Conservation (phyloP, 176 grass and related monocot species). For the Chloris gayana region DNA sequence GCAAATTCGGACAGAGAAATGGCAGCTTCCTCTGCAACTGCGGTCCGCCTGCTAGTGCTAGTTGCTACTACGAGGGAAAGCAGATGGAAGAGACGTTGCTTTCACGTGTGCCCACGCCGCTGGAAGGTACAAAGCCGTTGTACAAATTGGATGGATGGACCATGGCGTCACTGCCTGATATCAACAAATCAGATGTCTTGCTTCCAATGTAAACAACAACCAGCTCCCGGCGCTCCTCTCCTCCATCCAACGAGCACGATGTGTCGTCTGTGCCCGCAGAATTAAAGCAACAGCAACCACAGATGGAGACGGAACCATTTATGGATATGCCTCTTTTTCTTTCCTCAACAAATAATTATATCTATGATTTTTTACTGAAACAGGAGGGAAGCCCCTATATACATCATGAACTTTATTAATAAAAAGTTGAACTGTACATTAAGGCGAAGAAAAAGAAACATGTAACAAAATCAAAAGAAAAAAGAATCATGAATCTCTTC, state of each 20-base stretch:
- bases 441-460: no score
- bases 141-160: constrained; percentile 10
- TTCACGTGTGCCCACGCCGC: background rate
- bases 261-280: background rate
- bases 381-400: no score
- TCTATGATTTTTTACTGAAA: no score
- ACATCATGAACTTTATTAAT: no score
- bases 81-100: background rate
- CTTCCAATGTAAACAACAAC: constrained; percentile 17
- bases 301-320: background rate
- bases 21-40: background rate
- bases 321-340: background rate
- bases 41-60: no score
- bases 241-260: background rate
- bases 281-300: constrained; percentile 30
- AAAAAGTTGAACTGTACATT: no score
- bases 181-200: background rate
- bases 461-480: no score
- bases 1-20: background rate
- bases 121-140: background rate
- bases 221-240: background rate
- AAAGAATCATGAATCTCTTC: no score
- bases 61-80: background rate
- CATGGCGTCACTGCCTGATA: background rate
- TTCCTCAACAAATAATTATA: background rate